Base-by-base conservation (phyloP, 352 stramenopile genomes). In the Phytophthora melonis region DNA sequence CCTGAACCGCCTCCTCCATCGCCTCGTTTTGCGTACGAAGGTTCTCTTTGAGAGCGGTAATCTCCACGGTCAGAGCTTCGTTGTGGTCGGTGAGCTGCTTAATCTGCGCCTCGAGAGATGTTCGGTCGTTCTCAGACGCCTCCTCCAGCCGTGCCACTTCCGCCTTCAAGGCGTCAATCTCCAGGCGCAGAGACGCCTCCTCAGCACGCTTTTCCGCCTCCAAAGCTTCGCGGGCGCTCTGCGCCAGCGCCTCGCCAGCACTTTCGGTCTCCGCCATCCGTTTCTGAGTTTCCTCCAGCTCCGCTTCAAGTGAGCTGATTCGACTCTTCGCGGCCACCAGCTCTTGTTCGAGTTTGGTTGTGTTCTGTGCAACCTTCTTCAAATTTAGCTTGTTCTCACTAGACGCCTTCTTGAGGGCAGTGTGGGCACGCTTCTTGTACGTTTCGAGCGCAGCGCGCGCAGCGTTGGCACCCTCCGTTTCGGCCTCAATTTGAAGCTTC, bases 401-500 rank as follows among this genome's bases (percentile, higher is more conserved):
- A 5, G 81, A 90, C 36, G 87, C 81, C 58, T 94, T 95, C 77
- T 95, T 95, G 18, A 95, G 56, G 16, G 88, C 88, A 3, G 79
- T 90, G 34, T 90, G 84, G 0, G 88, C 88, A 21, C 88, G 85
- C 66, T 92, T 93, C 80, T 93, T 94, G 78, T 95, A 95, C 50
- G 79, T 81, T 66, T 93, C 88, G 18, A 95, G 77, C n/a, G 88
- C 87, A 5, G 75, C 71, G 0, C 81, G 77, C 3, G 86, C 84
- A 34, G 85, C 81, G 32, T 71, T 76, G 0, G 86, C 77, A 13
- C 70, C 86, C 53, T 91, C 84, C 30, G 74, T 83, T 74, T 93
- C 85, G 11, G 80, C 57, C 47, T 84, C 58, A 4, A 90, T 62
- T 67, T 92, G 69, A 1, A 72, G 32, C 50, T 76, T 70, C 14